Evolutionary conservation across 1,284 basidiomycete genomes (phyloP).

Genomic region (Uromyces viciae-fabae): DNA sequence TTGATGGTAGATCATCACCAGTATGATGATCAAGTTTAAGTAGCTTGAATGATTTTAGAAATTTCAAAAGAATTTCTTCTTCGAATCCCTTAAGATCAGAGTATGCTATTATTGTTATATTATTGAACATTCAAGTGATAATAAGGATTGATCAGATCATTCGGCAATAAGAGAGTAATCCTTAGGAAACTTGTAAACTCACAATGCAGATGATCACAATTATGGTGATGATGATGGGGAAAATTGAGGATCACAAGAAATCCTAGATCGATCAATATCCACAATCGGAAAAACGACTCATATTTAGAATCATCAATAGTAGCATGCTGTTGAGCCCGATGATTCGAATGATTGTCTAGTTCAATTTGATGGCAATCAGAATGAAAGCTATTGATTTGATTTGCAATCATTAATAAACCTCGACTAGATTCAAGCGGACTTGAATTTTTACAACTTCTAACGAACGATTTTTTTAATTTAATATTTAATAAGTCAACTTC

Average conservation of each 20-base stretch:
- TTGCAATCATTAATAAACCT: slow-evolving; percentile 2
- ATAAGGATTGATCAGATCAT: too few species aligned
- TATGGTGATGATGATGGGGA: not conserved
- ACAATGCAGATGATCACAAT: not conserved
- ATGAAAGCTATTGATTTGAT: slow-evolving; percentile 13
- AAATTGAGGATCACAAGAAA: not conserved
- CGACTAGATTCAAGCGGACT: not conserved
- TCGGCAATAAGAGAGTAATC: too few species aligned
- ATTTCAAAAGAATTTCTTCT: slow-evolving; percentile 4
- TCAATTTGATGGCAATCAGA: not conserved
- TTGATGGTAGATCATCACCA: not conserved
- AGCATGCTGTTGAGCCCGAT: not conserved
- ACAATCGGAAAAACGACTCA: not conserved
- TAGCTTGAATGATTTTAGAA: slow-evolving; percentile 9
- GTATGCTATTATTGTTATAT: too few species aligned
- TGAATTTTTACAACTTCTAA: slow-evolving; percentile 20
- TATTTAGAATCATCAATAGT: too few species aligned
- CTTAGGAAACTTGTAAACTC: too few species aligned
- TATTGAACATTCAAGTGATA: too few species aligned
- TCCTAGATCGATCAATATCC: not conserved
- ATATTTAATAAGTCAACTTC: not conserved
- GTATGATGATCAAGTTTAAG: not conserved
- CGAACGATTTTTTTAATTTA: slow-evolving; percentile 1
- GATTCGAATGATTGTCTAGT: too few species aligned
- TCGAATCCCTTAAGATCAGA: slow-evolving; percentile 15